phyloP scores from a whole-genome alignment of 495 filamentous ascomycete species.

The Gamarada debralockiae region DNA sequence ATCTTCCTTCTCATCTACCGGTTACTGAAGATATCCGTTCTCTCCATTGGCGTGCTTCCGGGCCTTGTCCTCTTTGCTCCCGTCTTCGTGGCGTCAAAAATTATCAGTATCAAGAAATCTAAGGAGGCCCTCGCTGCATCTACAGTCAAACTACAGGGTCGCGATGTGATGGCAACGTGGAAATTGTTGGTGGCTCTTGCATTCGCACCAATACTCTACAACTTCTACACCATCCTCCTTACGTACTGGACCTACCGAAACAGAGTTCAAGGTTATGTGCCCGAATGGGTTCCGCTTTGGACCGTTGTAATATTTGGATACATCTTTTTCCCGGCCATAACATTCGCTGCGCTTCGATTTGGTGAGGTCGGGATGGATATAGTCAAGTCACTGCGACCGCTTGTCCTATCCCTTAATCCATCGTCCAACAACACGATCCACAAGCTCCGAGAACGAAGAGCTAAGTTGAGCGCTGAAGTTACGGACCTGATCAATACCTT shows the following conservation, averaged over 20 bases:
- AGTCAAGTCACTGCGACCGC: slow-evolving; percentile 84
- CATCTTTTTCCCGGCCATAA: slow-evolving; percentile 81
- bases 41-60: slow-evolving; percentile 80
- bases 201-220: slow-evolving; percentile 83
- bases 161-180: slow-evolving; percentile 98
- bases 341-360: slow-evolving; percentile 90
- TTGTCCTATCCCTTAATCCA: slow-evolving; percentile 85
- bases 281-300: slow-evolving; percentile 78
- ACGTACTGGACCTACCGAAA: slow-evolving; percentile 78
- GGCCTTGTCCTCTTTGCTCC: slow-evolving; percentile 85
- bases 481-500: slow-evolving; percentile 91
- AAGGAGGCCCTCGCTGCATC: slow-evolving; percentile 87
- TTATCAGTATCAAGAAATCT: slow-evolving; percentile 88
- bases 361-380: slow-evolving; percentile 99
- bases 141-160: slow-evolving; percentile 88
- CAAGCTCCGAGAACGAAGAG: slow-evolving; percentile 70
- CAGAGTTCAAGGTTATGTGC: slow-evolving; percentile 73
- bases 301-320: slow-evolving; percentile 66
- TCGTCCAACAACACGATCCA: slow-evolving; percentile 78
- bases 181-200: slow-evolving; percentile 91
- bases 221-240: slow-evolving; percentile 68
- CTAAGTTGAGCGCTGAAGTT: slow-evolving; percentile 72
- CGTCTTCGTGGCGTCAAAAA: slow-evolving; percentile 85
- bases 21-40: slow-evolving; percentile 65
- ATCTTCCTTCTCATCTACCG: slow-evolving; percentile 77